Conservation (phyloP, 2,329 filamentous ascomycete species). For the Furcasterigmium furcatum region DNA sequence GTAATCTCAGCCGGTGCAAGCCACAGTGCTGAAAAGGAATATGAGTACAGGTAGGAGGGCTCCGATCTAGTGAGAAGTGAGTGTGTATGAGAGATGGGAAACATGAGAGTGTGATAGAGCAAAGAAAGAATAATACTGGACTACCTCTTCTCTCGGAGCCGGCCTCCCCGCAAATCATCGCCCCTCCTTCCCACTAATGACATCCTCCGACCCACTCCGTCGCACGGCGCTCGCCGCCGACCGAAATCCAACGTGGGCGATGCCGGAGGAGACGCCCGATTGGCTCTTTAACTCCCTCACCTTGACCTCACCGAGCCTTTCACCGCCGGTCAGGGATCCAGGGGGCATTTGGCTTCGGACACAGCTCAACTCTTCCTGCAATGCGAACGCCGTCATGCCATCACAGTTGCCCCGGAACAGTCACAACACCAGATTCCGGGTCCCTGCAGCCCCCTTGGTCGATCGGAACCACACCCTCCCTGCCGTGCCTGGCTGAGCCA, state of each 20-base stretch:
- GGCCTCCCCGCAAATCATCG: not conserved
- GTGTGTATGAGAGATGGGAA: not conserved
- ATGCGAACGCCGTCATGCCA: too few relatives aligned
- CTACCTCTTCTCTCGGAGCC: not conserved
- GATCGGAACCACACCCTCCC: constrained; percentile 10
- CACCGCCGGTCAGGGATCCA: too few relatives aligned
- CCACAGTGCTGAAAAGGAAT: too few relatives aligned
- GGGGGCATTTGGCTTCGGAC: too few relatives aligned
- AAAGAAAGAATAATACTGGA: not conserved
- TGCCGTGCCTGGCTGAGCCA: not conserved
- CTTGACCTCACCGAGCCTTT: not conserved
- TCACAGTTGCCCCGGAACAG: too few relatives aligned
- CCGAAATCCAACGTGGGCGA: constrained; percentile 3
- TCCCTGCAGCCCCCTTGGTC: constrained; percentile 10
- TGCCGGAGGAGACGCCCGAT: not conserved
- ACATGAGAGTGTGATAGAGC: not conserved
- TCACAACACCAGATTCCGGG: constrained; percentile 5
- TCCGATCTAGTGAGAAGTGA: too few relatives aligned
- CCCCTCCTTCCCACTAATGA: not conserved
- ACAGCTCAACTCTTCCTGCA: too few relatives aligned
- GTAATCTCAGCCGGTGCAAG: not conserved
- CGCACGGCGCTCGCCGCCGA: constrained; percentile 14
- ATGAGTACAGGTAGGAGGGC: too few relatives aligned
- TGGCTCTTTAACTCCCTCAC: not conserved
- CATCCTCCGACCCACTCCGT: constrained; percentile 3